A percentile compares a stretch with the other conserved stretches of the same genome.
These are phyloP conservation scores for Akanthomyces dipterigenus DNA, from an alignment of 2,329 filamentous ascomycete species.

Conservation along the genomic window DNA sequence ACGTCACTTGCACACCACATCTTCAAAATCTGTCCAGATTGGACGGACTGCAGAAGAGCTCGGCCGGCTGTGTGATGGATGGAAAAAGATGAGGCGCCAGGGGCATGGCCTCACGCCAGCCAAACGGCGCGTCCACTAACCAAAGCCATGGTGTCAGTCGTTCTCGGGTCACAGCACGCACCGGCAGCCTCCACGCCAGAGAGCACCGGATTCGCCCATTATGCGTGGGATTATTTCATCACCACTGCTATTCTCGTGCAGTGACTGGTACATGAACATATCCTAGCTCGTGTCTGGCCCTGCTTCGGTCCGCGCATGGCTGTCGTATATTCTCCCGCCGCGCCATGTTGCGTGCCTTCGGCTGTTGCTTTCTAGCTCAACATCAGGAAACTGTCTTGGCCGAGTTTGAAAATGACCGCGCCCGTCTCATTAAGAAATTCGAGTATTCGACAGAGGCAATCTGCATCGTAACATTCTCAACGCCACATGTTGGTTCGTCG, in stretches of 20 bases:
- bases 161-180: background rate
- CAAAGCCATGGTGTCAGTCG: background rate
- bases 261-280: background rate
- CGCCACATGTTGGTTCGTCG: slow-evolving; percentile 1
- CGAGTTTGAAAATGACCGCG: background rate
- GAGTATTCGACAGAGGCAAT: background rate
- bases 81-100: no score
- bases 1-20: background rate
- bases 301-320: background rate
- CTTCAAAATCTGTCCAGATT: no score
- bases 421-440: background rate
- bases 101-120: no score
- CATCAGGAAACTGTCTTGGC: background rate
- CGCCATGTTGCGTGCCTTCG: background rate
- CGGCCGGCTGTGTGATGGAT: no score
- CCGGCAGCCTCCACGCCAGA: background rate
- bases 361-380: background rate
- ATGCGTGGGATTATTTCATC: background rate
- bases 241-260: background rate
- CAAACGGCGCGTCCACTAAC: no score
- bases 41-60: no score
- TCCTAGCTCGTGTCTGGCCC: background rate
- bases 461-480: background rate
- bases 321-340: background rate
- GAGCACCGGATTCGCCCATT: background rate